Percentiles rank a stretch among this genome's conserved stretches.
Evolutionary conservation across 148 eudicot species (phyloP).

Genomic region (Linanthus parryae): DNA sequence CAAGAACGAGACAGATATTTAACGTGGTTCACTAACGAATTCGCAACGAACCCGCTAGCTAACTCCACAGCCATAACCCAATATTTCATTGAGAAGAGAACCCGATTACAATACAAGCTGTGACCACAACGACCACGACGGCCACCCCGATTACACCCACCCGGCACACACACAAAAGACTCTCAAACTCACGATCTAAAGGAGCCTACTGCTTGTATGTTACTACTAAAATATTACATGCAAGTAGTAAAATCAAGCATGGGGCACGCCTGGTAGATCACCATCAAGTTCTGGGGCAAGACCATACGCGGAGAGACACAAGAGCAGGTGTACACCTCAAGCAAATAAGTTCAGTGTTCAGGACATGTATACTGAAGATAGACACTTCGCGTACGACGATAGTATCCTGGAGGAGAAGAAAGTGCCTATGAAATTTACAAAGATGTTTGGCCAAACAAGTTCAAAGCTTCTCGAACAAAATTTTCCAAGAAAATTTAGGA

Average conservation of each 20-base stretch:
- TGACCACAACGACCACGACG: too few species aligned
- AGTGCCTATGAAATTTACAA: constrained; percentile 5
- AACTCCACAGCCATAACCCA: too few species aligned
- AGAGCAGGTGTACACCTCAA: not conserved
- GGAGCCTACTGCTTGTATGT: too few species aligned
- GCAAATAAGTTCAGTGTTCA: constrained; percentile 1
- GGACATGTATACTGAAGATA: not conserved
- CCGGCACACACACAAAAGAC: too few species aligned
- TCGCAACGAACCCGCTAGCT: too few species aligned
- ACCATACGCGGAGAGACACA: constrained; percentile 2
- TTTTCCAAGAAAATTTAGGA: constrained; percentile 3
- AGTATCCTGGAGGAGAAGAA: not conserved
- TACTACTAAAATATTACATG: too few species aligned
- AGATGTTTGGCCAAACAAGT: constrained; percentile 2
- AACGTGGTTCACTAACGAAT: too few species aligned
- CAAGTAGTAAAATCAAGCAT: constrained; percentile 13
- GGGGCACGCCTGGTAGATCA: constrained; percentile 7
- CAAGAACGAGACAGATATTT: too few species aligned
- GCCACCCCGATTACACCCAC: too few species aligned
- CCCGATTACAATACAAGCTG: too few species aligned
- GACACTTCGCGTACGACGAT: not conserved
- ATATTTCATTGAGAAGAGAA: too few species aligned
- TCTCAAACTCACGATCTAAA: too few species aligned
- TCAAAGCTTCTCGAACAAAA: constrained; percentile 2
- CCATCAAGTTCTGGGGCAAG: constrained; percentile 11